Evolutionary conservation across 1,139 yeast genomes (phyloP).

Genomic region (Blastobotrys aristatus): DNA sequence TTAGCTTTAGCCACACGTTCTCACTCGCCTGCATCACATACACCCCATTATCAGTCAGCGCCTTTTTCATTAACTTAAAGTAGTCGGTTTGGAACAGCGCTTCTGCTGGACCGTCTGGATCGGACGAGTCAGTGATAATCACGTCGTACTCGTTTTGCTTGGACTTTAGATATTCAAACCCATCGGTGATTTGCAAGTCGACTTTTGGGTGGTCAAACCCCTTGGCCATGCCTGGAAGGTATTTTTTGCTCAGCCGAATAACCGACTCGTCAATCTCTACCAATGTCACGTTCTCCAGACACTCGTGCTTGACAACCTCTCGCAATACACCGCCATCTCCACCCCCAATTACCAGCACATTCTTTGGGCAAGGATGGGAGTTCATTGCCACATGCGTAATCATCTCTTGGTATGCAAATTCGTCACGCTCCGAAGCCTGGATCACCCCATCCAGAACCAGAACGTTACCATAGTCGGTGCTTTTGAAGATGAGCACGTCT

Average conservation of each 20-base stretch:
- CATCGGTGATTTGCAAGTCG: conserved; percentile 80
- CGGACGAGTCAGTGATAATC: conserved; percentile 89
- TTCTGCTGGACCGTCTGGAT: conserved; percentile 97
- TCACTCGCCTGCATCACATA: conserved; percentile 85
- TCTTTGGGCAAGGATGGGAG: conserved; percentile 87
- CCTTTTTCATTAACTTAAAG: conserved; percentile 70
- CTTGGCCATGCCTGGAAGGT: conserved; percentile 77
- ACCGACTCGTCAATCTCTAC: conserved; percentile 93
- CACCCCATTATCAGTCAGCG: conserved; percentile 78
- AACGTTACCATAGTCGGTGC: conserved; percentile 85
- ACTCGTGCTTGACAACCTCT: conserved; percentile 81
- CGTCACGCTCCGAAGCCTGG: conserved; percentile 92
- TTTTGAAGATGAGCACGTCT: conserved; percentile 82
- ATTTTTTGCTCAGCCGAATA: conserved; percentile 73
- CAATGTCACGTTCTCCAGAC: conserved; percentile 78
- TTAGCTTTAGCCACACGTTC: conserved; percentile 83
- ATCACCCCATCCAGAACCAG: conserved; percentile 86
- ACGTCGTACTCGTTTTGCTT: conserved; percentile 73
- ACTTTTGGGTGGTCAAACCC: conserved; percentile 79
- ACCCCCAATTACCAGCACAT: conserved; percentile 88
- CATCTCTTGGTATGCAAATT: conserved; percentile 93
- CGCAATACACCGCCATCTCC: conserved; percentile 97
- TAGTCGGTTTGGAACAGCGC: conserved; percentile 81
- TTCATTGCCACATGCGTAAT: conserved; percentile 84
- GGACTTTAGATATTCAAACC: conserved; percentile 81